These are phyloP conservation scores for Punctularia strigosozonata DNA, from an alignment of 768 basidiomycete genomes.

Conservation along the genomic window DNA sequence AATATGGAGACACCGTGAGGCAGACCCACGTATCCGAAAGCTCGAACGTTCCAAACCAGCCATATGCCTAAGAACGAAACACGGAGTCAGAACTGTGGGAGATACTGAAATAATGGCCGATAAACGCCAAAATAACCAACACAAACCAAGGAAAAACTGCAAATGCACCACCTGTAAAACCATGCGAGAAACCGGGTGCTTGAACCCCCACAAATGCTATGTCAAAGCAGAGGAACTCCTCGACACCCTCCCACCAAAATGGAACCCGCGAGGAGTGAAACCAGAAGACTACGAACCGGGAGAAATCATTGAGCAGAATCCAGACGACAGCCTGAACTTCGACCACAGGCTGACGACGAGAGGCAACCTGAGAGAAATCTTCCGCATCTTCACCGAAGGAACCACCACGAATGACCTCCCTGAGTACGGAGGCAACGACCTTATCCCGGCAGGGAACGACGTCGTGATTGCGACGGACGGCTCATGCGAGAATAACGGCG, in stretches of 20 bases:
- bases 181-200: background rate
- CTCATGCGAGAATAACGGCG: background rate
- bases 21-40: background rate
- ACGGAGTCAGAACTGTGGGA: background rate
- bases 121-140: background rate
- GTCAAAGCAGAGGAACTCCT: background rate
- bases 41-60: background rate
- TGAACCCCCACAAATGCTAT: slow-evolving; percentile 1
- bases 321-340: slow-evolving; percentile 1
- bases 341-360: slow-evolving; percentile 1
- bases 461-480: background rate
- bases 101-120: background rate
- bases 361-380: background rate
- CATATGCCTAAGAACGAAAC: background rate
- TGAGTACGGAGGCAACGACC: background rate
- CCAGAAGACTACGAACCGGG: background rate
- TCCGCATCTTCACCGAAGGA: background rate
- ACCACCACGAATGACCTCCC: background rate
- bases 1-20: slow-evolving; percentile 21
- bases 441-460: background rate
- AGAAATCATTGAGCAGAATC: background rate
- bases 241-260: background rate
- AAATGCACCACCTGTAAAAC: slow-evolving; percentile 1
- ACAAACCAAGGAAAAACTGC: background rate
- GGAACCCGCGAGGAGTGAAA: background rate